A percentile compares a stretch with the other conserved stretches of the same genome.
These are phyloP conservation scores for Papiliotrema nemorosa DNA, from an alignment of 1,284 basidiomycete genomes.

Conservation along the genomic window DNA sequence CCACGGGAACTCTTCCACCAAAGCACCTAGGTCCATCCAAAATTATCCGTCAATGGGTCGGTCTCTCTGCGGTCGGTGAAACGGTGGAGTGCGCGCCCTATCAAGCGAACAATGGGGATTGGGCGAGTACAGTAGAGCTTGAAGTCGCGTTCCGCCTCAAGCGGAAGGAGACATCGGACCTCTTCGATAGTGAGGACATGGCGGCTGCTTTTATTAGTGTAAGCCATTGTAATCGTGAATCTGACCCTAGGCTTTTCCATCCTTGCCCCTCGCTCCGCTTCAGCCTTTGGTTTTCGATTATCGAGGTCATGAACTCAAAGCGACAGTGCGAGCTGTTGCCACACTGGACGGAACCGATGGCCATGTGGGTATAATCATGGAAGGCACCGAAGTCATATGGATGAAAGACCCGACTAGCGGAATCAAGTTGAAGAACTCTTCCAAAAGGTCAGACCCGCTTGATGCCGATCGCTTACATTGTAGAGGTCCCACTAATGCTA, in stretches of 20 bases:
- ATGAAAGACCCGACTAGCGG: conserved; percentile 74
- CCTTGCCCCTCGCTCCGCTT: conserved; percentile 56
- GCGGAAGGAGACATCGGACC: conserved; percentile 62
- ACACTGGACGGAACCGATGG: conserved; percentile 53
- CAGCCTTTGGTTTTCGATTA: conserved; percentile 85
- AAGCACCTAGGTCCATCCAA: conserved; percentile 59
- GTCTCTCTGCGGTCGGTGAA: conserved; percentile 73
- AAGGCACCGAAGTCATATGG: conserved; percentile 85
- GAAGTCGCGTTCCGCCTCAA: conserved; percentile 71
- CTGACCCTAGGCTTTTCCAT: conserved; percentile 60
- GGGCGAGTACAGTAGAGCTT: conserved; percentile 71
- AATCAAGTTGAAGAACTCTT: conserved; percentile 89
- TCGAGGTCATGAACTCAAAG: conserved; percentile 80
- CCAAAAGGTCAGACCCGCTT: conserved; percentile 65
- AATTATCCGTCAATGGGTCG: conserved; percentile 72
- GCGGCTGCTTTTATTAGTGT: conserved; percentile 64
- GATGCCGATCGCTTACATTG: not conserved
- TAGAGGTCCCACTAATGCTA: conserved; percentile 87
- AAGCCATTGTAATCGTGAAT: conserved; percentile 8
- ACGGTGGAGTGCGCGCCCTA: conserved; percentile 66
- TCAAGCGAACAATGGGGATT: conserved; percentile 61
- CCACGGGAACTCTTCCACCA: conserved; percentile 62
- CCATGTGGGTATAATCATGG: conserved; percentile 76
- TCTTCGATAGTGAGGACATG: conserved; percentile 84
- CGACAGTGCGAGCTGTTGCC: conserved; percentile 63